Base-by-base conservation (phyloP, 2,329 filamentous ascomycete species). In the Curvularia sp. region DNA sequence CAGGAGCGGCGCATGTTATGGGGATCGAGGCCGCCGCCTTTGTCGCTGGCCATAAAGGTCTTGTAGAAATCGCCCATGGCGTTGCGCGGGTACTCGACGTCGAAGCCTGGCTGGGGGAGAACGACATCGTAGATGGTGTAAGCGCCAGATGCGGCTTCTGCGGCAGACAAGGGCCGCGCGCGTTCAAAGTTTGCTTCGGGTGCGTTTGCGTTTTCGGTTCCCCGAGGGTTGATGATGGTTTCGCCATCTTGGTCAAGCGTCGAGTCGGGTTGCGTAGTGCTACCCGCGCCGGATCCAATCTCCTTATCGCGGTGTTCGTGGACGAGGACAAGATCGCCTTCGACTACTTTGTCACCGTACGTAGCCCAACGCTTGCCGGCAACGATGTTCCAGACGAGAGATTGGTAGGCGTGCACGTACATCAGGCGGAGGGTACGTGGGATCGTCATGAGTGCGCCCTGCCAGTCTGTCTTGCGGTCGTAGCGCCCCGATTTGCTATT, bases 371-470 rank as follows among this genome's bases (percentile, higher is more conserved):
- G 89, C 67, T 89, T 87, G 64, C 91, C 92, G 1, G 87, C 91
- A 12, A 87, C 91, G 65, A 87, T 86, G 79, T 99, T 99, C 94
- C 94, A 99, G 8, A 99, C 88, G 36, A 93, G 86, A 5, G 91
- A 96, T 77, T 99, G 95, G 78, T 97, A 98, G 5, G 95, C 94
- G 76, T 99, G 95, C 15, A 97, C 89, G 74, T 98, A 99, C 90
- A 99, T 97, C 57, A 92, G 86, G 42, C 93, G 87, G 68, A 98
- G 82, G 48, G 91, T 92, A 18, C 93, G 86, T 23, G 90, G 90
- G 61, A 99, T 93, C 53, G 85, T 84, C 72, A 89, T 85, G 50
- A 99, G 78, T 0, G 95, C 92, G 23, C 93, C 93, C 59, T 91
- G 84, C 74, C 87, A 95, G 77, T 99, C 94, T 42, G 83, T 84